Base-by-base conservation (phyloP, 768 basidiomycete species). In the Phanerochaete carnosa region DNA sequence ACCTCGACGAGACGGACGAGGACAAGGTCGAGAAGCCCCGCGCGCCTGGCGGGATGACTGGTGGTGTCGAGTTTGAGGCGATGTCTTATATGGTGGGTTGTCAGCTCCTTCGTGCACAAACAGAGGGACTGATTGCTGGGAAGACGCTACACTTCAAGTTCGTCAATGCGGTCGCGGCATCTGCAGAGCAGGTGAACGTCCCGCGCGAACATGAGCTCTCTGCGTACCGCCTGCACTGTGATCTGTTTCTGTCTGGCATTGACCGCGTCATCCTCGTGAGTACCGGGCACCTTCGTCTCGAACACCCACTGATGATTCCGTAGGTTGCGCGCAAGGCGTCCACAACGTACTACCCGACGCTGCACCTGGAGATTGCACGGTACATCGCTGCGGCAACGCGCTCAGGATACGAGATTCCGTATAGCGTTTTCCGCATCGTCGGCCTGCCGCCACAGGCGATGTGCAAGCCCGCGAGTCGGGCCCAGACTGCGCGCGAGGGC, bases 31-130 rank as follows among this genome's bases (percentile, higher is more conserved):
- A 97, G 74, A 90, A 88, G 69, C 94, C 94, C 15, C 81, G 90
- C 59, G 96, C 97, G 13, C 97, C 97, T 2, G 94, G 95, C 5
- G 96, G 97, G 16, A 98, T 98, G 88, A 98, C 97, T 0, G 97
- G 96, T 6, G 97, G 97, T 5, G 97, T 99, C 13, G 97, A 99
- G 70, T 95, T 89, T 69, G 97, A 99, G 75, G 96, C 96, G 3
- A 96, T 98, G 87, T 83, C 83, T 16, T 98, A 98, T 73, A 86
- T 95, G 68, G 96, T 98, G 67, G 65, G 92, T 37, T 30, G 32
- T 32, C 29, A 2, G 11, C 16, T 8, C 4, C 39, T 6, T 43
- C 19, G 22, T 52, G 4, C 23, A 9, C 16, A n/a, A 5, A 32
- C 7, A 7, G 7, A 16, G n/a, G 45, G 23, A 12, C 15, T 52